Evolutionary conservation across 371 early-diverging fungal genomes (phyloP), one percentile per base, ranked within the genome.

Genomic region (Circinella umbellata): DNA sequence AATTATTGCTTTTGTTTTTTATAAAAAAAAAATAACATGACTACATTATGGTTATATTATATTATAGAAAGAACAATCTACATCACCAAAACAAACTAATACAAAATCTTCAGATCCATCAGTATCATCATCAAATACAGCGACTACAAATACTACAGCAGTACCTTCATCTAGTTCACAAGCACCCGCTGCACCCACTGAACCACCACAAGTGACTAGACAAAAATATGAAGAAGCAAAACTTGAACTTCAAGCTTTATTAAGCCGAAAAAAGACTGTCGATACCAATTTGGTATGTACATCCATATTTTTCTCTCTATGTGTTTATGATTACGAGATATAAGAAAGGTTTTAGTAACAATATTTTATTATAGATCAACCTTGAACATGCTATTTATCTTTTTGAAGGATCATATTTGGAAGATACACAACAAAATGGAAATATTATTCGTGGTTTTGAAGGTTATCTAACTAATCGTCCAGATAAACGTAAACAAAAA

Each of bases 371-470:
- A 34, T 36, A 78, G 78, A 73, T 84, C 66, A 89, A 84, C 47
- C 76, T 95, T 14, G 95, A 95, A 74, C 76, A 87, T 38, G 85
- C 88, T 57, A 91, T 95, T 66, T 95, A 93, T 77, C 76, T 87
- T 6, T 91, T 92, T 76, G 95, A 95, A 70, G 91, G 91, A 1
- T 89, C 91, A 13, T 95, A 95, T 71, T 73, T 95, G 57, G 93
- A 93, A 76, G 94, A 95, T 59, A 93, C 95, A 6, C 89, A 87
- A 59, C 85, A 84, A 46, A 86, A 87, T 59, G 95, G 95, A 15
- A 95, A 95, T 68, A 90, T 95, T 55, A 89, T 95, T 61, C 86
- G 89, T 39, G 95, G 95, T 0, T 95, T 94, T 72, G 94, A 93
- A 49, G 92, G 91, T 0, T 95, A 93, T 69, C 73, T 89, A 53